Evolutionary conservation across 2,329 filamentous ascomycete species (phyloP), one percentile per base, ranked within the genome.

Genomic region (Epichloe gansuensis): DNA sequence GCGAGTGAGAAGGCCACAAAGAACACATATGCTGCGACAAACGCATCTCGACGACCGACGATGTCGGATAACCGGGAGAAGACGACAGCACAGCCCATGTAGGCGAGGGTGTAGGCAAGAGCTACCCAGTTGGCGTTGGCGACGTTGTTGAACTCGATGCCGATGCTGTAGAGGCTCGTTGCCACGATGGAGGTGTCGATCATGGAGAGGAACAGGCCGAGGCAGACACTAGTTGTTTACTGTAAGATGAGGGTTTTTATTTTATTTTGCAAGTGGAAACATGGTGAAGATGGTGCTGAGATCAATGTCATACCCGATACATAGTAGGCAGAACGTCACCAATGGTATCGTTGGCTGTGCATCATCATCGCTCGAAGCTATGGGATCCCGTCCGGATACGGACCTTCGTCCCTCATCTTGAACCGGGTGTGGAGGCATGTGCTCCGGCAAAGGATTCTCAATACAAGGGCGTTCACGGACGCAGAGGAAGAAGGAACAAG

Each of bases 101-200:
- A 81, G 11, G 77, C 66, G 23, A 82, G 66, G 0, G 76, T 78
- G 57, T 81, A 81, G 6, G 76, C 67, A 39, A 82, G 66, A 0
- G 75, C 75, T 0, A 81, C 71, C 75, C 76, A 79, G 58, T 77
- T 80, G 51, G 78, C 69, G 3, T 59, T 60, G 11, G 68, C 63
- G 3, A 76, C 57, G 13, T 70, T 67, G 11, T 70, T 52, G 46
- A 82, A 77, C 4, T 82, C 75, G 15, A 60, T 61, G 2, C 74
- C 75, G 46, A 82, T 82, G n/a, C 69, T 69, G 58, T 76, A 76
- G 9, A 83, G 63, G 45, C 75, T 76, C 12, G 79, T 82, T 1
- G 79, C 77, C 1, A 83, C 75, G 39, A 83, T 81, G 3, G 78
- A 78, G 1, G 75, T 74, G 61, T 82, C 79, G n/a, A 81, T 62